phyloP scores from a whole-genome alignment of 1,284 basidiomycete genomes.

The Inonotus hispidus region DNA sequence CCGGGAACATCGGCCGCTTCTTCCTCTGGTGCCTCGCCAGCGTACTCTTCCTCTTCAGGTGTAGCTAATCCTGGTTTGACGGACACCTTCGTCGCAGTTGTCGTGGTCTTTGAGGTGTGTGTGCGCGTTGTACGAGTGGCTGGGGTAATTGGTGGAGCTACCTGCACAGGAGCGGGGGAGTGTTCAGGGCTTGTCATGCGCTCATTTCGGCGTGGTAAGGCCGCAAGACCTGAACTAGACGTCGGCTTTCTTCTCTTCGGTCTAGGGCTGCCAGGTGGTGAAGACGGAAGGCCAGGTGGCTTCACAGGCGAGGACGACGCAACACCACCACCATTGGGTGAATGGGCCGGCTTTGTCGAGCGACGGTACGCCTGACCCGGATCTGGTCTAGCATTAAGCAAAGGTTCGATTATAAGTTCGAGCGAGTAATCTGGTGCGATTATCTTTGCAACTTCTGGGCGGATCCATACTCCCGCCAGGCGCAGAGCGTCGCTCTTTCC shows the following conservation, averaged over 20 bases:
- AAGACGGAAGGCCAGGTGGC: slow-evolving; percentile 23
- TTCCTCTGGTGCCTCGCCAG: slow-evolving; percentile 27
- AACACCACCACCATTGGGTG: not conserved
- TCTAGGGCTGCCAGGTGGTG: slow-evolving; percentile 29
- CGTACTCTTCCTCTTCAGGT: slow-evolving; percentile 51
- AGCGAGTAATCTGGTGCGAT: slow-evolving; percentile 65
- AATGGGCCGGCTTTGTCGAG: slow-evolving; percentile 30
- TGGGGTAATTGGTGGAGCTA: not conserved
- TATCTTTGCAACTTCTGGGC: slow-evolving; percentile 59
- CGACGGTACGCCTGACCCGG: slow-evolving; percentile 73
- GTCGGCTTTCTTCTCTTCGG: slow-evolving; percentile 65
- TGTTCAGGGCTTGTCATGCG: slow-evolving; percentile 7
- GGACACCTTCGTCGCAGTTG: slow-evolving; percentile 2
- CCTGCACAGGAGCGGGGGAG: not conserved
- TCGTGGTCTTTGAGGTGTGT: slow-evolving; percentile 3
- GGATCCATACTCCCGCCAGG: slow-evolving; percentile 90
- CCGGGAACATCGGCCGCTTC: slow-evolving; percentile 43
- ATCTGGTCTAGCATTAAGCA: slow-evolving; percentile 75
- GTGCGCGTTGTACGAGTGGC: slow-evolving; percentile 4
- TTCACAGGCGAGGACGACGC: slow-evolving; percentile 4
- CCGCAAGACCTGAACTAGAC: slow-evolving; percentile 26
- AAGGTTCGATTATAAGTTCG: slow-evolving; percentile 52
- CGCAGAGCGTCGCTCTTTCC: slow-evolving; percentile 54
- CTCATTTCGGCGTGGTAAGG: slow-evolving; percentile 5
- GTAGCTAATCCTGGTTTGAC: slow-evolving; percentile 34